Base-by-base conservation (phyloP, 352 stramenopile species). In the Hyaloperonospora arabidopsidis region DNA sequence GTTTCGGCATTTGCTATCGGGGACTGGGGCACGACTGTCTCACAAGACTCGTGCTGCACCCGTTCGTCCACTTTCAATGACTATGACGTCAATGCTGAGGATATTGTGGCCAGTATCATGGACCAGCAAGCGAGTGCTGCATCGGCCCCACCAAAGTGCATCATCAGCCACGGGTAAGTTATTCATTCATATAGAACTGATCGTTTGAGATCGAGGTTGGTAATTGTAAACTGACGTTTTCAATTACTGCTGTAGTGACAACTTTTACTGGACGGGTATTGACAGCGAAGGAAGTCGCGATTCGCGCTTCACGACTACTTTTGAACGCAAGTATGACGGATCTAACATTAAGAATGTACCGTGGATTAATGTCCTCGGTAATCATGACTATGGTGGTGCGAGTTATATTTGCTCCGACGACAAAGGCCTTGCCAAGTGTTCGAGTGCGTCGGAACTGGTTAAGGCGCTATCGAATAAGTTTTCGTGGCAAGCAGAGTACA, bases 221-320 rank as follows among this genome's bases (percentile, higher is more conserved):
- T 32, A 8, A 10, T 8, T 8, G 4, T 22, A 12, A 10, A 8
- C 38, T 44, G 19, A 44, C 13, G 5, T 11, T 23, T 22, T n/a
- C 2, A 18, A 13, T 19, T 35, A 6, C 32, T 47, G 25, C 34
- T 60, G 14, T 45, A 75, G 72, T 38, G 80, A 90, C 65, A 90
- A 87, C 66, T 90, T 90, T 47, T 90, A 90, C 67, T 90, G 80
- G 80, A 81, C 84, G 57, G 80, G 80, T 17, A 66, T 90, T 32
- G 69, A 79, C 45, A 64, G 55, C 17, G 61, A 67, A 52, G 57
- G 54, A 8, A 77, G 76, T 22, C 66, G 61, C 15, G 59, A 73
- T 45, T 67, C 74, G 28, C 80, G 77, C n/a, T 90, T 90, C 51
- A 57, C 74, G 38, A 66, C 66, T 23, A 87, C 75, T 21, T 90